Evolutionary conservation across 2,329 filamentous ascomycete genomes (phyloP).

Genomic region (Claviceps sp.): DNA sequence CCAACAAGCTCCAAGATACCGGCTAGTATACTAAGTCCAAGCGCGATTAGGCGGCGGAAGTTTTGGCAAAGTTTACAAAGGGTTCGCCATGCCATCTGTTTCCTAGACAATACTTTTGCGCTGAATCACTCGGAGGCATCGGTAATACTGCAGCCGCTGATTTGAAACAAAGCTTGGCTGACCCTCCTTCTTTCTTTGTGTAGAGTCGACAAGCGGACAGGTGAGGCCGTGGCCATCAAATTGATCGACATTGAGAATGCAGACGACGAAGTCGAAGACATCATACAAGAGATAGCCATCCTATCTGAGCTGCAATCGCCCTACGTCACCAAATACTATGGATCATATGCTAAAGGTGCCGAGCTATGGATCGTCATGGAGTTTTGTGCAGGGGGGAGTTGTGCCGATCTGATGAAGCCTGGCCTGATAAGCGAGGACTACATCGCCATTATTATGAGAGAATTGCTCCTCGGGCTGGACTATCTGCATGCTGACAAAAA

Average conservation of each 20-base stretch:
- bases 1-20: constrained; percentile 1
- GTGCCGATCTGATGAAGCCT: constrained; percentile 89
- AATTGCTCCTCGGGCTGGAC: constrained; percentile 78
- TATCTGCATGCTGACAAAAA: constrained; percentile 95
- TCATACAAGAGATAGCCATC: constrained; percentile 97
- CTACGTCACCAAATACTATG: constrained; percentile 95
- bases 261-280: constrained; percentile 98
- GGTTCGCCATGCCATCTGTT: constrained; percentile 34
- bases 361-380: constrained; percentile 99
- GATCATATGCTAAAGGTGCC: constrained; percentile 88
- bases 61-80: constrained; percentile 98
- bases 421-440: constrained; percentile 87
- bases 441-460: constrained; percentile 87
- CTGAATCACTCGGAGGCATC: neutral
- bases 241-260: constrained; percentile 98
- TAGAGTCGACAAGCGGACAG: constrained; percentile 84
- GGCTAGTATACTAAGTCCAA: constrained; percentile 13
- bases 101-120: neutral
- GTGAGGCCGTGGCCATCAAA: constrained; percentile 93
- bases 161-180: neutral
- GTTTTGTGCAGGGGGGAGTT: constrained; percentile 93
- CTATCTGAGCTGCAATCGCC: constrained; percentile 90
- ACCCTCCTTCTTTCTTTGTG: neutral
- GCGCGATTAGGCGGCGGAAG: constrained; percentile 65
- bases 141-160: neutral